These are phyloP conservation scores for Pseudopithomyces chartarum DNA, from an alignment of 2,329 filamentous ascomycete species.

Conservation along the genomic window DNA sequence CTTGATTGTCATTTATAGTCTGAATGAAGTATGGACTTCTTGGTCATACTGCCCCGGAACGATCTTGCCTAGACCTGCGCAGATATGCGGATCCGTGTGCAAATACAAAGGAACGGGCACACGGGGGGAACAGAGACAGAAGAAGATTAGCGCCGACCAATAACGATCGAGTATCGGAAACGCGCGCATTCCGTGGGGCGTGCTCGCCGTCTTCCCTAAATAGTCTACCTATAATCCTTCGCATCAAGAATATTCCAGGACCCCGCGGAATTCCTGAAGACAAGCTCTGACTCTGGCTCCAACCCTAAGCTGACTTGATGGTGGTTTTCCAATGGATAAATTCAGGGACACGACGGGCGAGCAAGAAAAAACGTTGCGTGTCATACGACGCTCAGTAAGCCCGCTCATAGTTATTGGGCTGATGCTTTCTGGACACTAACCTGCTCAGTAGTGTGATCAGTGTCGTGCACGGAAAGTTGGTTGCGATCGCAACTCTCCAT, in stretches of 20 bases:
- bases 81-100: neutral
- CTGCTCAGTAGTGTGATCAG: slow-evolving; percentile 35
- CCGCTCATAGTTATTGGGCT: neutral
- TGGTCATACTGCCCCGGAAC: neutral
- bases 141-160: neutral
- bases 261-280: neutral
- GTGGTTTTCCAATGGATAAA: slow-evolving; percentile 3
- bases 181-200: neutral
- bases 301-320: neutral
- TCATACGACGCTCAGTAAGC: slow-evolving; percentile 32
- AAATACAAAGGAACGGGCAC: neutral
- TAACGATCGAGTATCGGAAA: neutral
- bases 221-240: neutral
- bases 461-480: slow-evolving; percentile 37
- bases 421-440: slow-evolving; percentile 2
- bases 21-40: neutral
- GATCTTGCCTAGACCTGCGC: neutral
- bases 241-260: too few relatives aligned
- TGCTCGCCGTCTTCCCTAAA: too few relatives aligned
- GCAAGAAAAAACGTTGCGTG: slow-evolving; percentile 10
- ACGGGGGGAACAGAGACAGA: neutral
- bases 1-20: neutral
- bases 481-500: slow-evolving; percentile 37
- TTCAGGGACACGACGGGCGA: slow-evolving; percentile 7
- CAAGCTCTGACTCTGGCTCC: neutral